These are phyloP conservation scores for Vitis labrusca DNA, from an alignment of 164 flowering plant genomes.

Conservation along the genomic window DNA sequence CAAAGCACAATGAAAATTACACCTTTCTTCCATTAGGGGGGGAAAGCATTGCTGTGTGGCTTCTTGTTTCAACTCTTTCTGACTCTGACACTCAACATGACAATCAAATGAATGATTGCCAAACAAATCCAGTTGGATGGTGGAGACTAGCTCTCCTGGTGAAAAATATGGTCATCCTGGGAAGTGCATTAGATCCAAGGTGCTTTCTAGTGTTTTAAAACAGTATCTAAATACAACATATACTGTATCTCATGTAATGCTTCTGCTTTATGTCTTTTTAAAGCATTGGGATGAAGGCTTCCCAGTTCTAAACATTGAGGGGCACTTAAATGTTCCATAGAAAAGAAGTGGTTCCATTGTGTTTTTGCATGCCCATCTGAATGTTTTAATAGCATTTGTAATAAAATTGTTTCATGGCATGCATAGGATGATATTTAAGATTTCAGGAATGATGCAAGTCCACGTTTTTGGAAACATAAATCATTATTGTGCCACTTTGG, in stretches of 20 bases:
- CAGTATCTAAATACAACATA: not conserved
- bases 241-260: not conserved
- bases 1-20: slow-evolving; percentile 16
- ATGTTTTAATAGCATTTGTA: not conserved
- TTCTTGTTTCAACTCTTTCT: slow-evolving; percentile 57
- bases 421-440: not conserved
- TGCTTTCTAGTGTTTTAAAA: slow-evolving; percentile 15
- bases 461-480: not conserved
- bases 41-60: slow-evolving; percentile 67
- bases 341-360: too few species aligned
- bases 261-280: slow-evolving; percentile 1
- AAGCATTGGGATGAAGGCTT: not conserved
- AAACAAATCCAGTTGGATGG: slow-evolving; percentile 26
- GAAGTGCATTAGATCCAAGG: slow-evolving; percentile 71
- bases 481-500: not conserved
- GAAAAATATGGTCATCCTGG: slow-evolving; percentile 56
- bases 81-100: slow-evolving; percentile 29
- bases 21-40: slow-evolving; percentile 25
- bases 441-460: not conserved
- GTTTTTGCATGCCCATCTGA: not conserved
- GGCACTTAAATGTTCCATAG: too few species aligned
- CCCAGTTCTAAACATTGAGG: not conserved
- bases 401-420: not conserved
- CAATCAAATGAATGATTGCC: slow-evolving; percentile 21
- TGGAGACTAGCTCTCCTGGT: slow-evolving; percentile 83